These are phyloP conservation scores for Tylopilus subfusipes DNA, from an alignment of 768 basidiomycete genomes.

Conservation along the genomic window DNA sequence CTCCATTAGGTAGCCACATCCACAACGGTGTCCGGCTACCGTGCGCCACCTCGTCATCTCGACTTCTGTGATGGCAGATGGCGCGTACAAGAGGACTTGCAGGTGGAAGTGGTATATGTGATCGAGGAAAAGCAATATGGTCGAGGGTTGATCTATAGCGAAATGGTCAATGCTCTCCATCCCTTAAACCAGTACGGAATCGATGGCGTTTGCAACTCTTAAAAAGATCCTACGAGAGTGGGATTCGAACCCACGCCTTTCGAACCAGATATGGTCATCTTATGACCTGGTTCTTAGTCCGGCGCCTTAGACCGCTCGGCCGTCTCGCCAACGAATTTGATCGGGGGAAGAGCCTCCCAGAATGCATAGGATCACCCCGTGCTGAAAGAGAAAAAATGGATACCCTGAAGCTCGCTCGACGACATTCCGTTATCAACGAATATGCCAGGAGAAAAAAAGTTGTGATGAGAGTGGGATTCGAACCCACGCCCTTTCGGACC, in stretches of 20 bases:
- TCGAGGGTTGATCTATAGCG: too few relatives aligned
- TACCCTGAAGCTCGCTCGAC: too few relatives aligned
- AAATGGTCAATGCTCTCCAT: too few relatives aligned
- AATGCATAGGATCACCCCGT: not conserved
- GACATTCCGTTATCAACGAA: too few relatives aligned
- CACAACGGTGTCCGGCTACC: not conserved
- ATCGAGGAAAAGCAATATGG: too few relatives aligned
- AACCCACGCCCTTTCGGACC: constrained; percentile 42
- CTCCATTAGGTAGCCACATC: not conserved
- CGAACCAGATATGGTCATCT: constrained; percentile 35
- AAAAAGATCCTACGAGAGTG: constrained; percentile 31
- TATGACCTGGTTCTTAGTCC: constrained; percentile 48
- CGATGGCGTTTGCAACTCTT: not conserved
- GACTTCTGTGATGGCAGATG: not conserved
- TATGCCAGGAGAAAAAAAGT: not conserved
- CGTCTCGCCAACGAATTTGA: constrained; percentile 34
- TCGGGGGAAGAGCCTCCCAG: not conserved
- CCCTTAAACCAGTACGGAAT: too few relatives aligned
- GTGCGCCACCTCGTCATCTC: not conserved
- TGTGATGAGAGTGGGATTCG: constrained; percentile 39
- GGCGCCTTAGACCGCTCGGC: constrained; percentile 64
- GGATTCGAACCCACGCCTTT: constrained; percentile 43
- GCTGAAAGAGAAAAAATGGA: too few relatives aligned
- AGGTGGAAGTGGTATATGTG: too few relatives aligned
- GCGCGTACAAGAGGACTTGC: not conserved